Evolutionary conservation across 2,329 filamentous ascomycete genomes (phyloP), one percentile per base, ranked within the genome.

Genomic region (Apiospora pterosperma): DNA sequence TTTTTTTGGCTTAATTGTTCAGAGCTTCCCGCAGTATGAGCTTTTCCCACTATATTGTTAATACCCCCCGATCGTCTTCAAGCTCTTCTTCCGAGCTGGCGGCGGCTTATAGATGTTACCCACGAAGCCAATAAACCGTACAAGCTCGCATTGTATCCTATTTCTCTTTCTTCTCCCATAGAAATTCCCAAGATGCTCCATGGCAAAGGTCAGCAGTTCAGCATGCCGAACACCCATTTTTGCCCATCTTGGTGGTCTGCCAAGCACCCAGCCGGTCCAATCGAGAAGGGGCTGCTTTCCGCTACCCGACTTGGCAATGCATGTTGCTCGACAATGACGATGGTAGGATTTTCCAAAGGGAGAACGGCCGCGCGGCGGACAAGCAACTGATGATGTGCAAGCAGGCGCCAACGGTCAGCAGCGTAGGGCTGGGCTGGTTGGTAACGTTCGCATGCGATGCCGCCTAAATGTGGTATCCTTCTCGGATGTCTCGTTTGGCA

Each of bases 261-360:
- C 48, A 55, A 55, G 28, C 28, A 34, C 7, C 6, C 48, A 34
- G 48, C 7, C 48, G 16, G 48, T 55, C 48, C 48, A 55, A 55
- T 55, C 10, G 48, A n/a, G 25, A 55, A n/a, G 48, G n/a, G 48
- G 2, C 16, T 55, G 48, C 48, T 55, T 55, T n/a, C 48, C 48
- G 48, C 48, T 55, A 55, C 28, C 48, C 48, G 48, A 55, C 48
- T 55, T 55, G 48, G 48, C 48, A 55, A 55, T 55, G 48, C 28
- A 55, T 19, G 28, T 34, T 55, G 48, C 48, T 55, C 48, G 48
- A 55, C 6, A 55, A 55, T 55, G 48, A 55, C 48, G 48, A 55
- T 19, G 44, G 14, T 31, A 11, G 41, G 25, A 44, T 44, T 14
- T 14, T 28, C 48, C 48, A 42, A 10, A 23, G 41, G 48, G 12